Evolutionary conservation across 1,139 yeast genomes (phyloP).

Genomic region (Geotrichum histeridarum): DNA sequence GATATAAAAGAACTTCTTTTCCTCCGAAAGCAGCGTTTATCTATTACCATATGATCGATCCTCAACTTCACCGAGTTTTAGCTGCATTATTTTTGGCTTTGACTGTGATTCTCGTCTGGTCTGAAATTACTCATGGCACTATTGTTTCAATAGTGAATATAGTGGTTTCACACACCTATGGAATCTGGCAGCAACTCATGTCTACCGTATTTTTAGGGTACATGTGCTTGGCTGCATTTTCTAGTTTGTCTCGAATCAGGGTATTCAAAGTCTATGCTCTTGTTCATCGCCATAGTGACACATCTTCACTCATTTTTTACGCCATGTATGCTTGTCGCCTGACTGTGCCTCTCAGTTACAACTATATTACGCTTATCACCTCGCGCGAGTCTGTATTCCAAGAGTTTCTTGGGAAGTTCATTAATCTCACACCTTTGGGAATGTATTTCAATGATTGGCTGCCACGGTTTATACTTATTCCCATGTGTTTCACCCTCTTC

Average conservation of each 20-base stretch:
- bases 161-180: slow-evolving; percentile 38
- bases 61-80: slow-evolving; percentile 43
- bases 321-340: slow-evolving; percentile 77
- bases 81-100: slow-evolving; percentile 43
- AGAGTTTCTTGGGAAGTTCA: slow-evolving; percentile 65
- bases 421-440: slow-evolving; percentile 71
- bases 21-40: slow-evolving; percentile 42
- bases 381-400: slow-evolving; percentile 44
- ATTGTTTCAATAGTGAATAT: slow-evolving; percentile 56
- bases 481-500: slow-evolving; percentile 58
- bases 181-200: slow-evolving; percentile 35
- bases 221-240: slow-evolving; percentile 63
- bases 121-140: slow-evolving; percentile 73
- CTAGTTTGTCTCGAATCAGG: slow-evolving; percentile 61
- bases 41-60: slow-evolving; percentile 44
- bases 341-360: slow-evolving; percentile 77
- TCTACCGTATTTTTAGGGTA: slow-evolving; percentile 52
- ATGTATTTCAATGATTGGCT: slow-evolving; percentile 66
- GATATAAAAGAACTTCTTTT: slow-evolving; percentile 32
- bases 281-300: slow-evolving; percentile 62
- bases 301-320: slow-evolving; percentile 69
- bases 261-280: slow-evolving; percentile 73
- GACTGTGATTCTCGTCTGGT: slow-evolving; percentile 57
- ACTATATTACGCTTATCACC: slow-evolving; percentile 63
- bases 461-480: slow-evolving; percentile 67